Evolutionary conservation across 495 filamentous ascomycete genomes (phyloP).

Genomic region (Aspergillus sclerotioniger): DNA sequence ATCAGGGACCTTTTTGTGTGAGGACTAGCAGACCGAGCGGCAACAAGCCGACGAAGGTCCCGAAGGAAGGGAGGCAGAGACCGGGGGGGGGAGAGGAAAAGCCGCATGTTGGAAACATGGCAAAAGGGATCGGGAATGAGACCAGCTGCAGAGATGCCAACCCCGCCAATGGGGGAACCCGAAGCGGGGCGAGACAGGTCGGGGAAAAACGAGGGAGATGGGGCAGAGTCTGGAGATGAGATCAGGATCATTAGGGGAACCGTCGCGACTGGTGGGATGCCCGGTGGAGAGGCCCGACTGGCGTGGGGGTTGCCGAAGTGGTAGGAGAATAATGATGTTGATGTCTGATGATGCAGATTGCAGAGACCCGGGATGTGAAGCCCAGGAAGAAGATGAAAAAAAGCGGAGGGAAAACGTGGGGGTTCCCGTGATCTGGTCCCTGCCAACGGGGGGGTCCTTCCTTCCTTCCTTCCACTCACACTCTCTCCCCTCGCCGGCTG

Average conservation of each 20-base stretch:
- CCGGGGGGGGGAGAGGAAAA: not conserved
- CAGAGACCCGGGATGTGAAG: too few relatives aligned
- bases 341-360: not conserved
- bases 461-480: not conserved
- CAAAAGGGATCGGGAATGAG: conserved; percentile 1
- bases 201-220: conserved; percentile 10
- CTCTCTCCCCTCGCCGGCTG: not conserved
- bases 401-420: not conserved
- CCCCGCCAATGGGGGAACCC: conserved; percentile 13
- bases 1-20: conserved; percentile 14
- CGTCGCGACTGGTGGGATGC: conserved; percentile 5
- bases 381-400: not conserved
- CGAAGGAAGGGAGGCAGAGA: not conserved
- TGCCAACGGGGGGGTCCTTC: not conserved
- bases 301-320: conserved; percentile 13
- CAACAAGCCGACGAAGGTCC: conserved; percentile 3
- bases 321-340: not conserved
- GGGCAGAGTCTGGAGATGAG: conserved; percentile 3
- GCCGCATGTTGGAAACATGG: too few relatives aligned
- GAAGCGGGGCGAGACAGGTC: conserved; percentile 10
- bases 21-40: conserved; percentile 5
- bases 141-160: not conserved
- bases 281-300: conserved; percentile 8
- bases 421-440: not conserved
- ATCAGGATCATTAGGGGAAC: conserved; percentile 12